These are phyloP conservation scores for Babjeviella inositovora DNA, from an alignment of 805 yeast species.

Conservation along the genomic window DNA sequence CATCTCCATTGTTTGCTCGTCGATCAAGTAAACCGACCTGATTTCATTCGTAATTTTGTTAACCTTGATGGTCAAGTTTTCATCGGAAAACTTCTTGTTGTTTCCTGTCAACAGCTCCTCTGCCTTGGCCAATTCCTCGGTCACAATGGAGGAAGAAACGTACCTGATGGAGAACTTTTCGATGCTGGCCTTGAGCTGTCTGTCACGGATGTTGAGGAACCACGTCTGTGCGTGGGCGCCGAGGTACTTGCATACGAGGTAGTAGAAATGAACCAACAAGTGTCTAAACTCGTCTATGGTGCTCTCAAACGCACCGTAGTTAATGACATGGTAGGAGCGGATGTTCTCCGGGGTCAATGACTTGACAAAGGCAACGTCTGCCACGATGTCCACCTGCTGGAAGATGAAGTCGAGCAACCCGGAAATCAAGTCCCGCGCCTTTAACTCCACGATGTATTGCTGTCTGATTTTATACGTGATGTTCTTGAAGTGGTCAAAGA, in stretches of 20 bases:
- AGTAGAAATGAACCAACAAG: conserved; percentile 33
- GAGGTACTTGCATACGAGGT: conserved; percentile 25
- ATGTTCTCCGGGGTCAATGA: conserved; percentile 4
- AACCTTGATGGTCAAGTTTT: conserved; percentile 40
- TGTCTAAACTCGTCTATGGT: conserved; percentile 18
- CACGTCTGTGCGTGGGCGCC: conserved; percentile 50
- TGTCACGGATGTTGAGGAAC: conserved; percentile 57
- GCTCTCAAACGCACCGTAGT: neutral
- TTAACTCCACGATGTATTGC: conserved; percentile 41
- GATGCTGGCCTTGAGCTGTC: conserved; percentile 39
- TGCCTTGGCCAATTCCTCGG: conserved; percentile 37
- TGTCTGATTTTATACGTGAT: conserved; percentile 50
- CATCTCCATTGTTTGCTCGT: conserved; percentile 78
- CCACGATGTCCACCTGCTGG: conserved; percentile 24
- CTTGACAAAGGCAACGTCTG: conserved; percentile 8
- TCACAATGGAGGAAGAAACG: conserved; percentile 51
- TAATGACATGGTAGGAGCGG: neutral
- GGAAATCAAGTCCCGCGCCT: conserved; percentile 25
- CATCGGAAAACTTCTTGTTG: conserved; percentile 11
- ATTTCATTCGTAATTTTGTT: conserved; percentile 51
- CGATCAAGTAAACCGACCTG: conserved; percentile 59
- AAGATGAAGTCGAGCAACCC: conserved; percentile 37
- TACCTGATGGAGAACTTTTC: conserved; percentile 45
- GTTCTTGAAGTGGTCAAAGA: conserved; percentile 44
- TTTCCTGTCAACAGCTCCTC: conserved; percentile 17